Evolutionary conservation across 768 basidiomycete genomes (phyloP), one percentile per base, ranked within the genome.

Genomic region (Multifurca ochricompacta): DNA sequence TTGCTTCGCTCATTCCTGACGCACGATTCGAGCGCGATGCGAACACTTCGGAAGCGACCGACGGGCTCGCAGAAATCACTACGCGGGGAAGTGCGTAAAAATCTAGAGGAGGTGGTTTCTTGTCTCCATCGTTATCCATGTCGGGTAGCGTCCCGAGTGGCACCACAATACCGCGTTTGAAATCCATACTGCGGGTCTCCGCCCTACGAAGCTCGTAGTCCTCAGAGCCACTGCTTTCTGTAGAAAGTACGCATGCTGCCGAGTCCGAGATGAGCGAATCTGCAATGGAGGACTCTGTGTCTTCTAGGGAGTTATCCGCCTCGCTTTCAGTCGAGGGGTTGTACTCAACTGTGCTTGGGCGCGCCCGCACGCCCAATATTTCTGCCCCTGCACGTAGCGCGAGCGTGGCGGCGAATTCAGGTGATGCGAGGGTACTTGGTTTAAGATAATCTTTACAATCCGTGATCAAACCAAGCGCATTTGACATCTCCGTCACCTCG

Each of bases 71-170:
- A 41, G 56, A 52, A 18, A 57, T 48, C 28, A 52, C 50, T 16
- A 57, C 45, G n/a, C 56, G 56, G 11, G 56, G 56, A 40, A 57
- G 50, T 30, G 7, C 19, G 34, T 48, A 54, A 36, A 54, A 6
- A 19, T 28, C 39, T n/a, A 28, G 31, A 25, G 21, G 31, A 25
- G 53, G 19, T 6, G 32, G 25, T 21, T 52, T 57, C 21, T 41
- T 40, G 21, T 57, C 56, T 30, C 50, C 39, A 21, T 42, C 39
- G 8, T 13, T 40, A 13, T 35, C 51, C 1, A 16, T n/a, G 13
- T 46, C 51, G 18, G 50, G 28, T 3, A 41, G 32, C 46, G 39
- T 18, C 34, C 25, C 45, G 16, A 57, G 56, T 11, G 56, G 48
- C 3, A 57, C 45, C 4, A 35, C 25, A 40, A 52, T 47, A 28